Evolutionary conservation across 2,329 filamentous ascomycete genomes (phyloP).

Genomic region (Diaporthe sp.): DNA sequence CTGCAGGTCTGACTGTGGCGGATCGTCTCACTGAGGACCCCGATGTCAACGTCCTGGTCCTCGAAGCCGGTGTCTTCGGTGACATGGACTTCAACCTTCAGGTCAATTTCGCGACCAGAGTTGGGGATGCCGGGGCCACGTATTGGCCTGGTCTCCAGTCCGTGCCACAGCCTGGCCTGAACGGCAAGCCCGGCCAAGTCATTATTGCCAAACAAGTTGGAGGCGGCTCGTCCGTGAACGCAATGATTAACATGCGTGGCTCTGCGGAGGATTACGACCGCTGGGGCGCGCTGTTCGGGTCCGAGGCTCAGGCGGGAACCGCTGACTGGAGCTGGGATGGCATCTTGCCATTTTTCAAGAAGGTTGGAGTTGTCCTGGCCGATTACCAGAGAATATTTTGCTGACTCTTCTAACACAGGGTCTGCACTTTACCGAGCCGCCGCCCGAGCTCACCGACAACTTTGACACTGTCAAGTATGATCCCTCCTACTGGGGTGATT

Average conservation of each 20-base stretch:
- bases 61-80: slow-evolving; percentile 38
- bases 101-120: neutral
- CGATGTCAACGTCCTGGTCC: slow-evolving; percentile 37
- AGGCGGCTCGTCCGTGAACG: slow-evolving; percentile 50
- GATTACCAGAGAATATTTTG: neutral
- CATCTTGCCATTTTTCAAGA: slow-evolving; percentile 47
- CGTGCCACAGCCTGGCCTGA: slow-evolving; percentile 42
- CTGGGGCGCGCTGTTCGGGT: slow-evolving; percentile 46
- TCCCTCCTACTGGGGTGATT: slow-evolving; percentile 49
- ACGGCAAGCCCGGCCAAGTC: slow-evolving; percentile 39
- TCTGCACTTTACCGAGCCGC: slow-evolving; percentile 39
- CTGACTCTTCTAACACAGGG: neutral
- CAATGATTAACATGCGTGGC: slow-evolving; percentile 47
- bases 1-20: slow-evolving; percentile 38
- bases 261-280: slow-evolving; percentile 47
- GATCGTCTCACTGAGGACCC: slow-evolving; percentile 39
- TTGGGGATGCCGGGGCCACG: neutral
- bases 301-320: slow-evolving; percentile 26
- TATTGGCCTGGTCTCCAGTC: slow-evolving; percentile 34
- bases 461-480: slow-evolving; percentile 47
- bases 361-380: slow-evolving; percentile 35
- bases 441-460: slow-evolving; percentile 37
- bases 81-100: neutral
- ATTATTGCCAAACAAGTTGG: slow-evolving; percentile 46
- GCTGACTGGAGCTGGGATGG: slow-evolving; percentile 45